These are phyloP conservation scores for Hypomyces perniciosus DNA, from an alignment of 2,329 filamentous ascomycete genomes.

Conservation along the genomic window DNA sequence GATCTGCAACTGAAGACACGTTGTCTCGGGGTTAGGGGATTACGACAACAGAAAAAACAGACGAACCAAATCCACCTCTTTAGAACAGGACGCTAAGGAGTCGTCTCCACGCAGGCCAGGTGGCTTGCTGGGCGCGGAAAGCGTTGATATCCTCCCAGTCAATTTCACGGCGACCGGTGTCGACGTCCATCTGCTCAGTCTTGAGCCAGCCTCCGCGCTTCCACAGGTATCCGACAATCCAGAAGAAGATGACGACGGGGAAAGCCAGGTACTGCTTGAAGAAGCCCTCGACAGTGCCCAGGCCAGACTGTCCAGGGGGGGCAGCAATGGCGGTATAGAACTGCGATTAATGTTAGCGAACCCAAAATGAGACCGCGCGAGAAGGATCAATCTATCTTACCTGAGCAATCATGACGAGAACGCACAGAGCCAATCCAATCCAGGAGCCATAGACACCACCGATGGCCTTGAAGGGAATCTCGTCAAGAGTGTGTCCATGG, in stretches of 20 bases:
- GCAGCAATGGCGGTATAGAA: conserved; percentile 45
- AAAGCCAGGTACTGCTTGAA: conserved; percentile 51
- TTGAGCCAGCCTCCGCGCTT: conserved; percentile 57
- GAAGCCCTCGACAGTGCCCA: conserved; percentile 43
- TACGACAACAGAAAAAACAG: too few species aligned
- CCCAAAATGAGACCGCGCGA: background rate
- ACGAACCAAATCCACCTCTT: background rate
- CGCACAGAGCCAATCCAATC: conserved; percentile 52
- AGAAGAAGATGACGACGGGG: conserved; percentile 51
- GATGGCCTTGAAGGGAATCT: conserved; percentile 12
- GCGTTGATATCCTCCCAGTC: conserved; percentile 34
- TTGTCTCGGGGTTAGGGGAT: too few species aligned
- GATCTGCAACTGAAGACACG: too few species aligned
- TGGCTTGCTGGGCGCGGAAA: background rate
- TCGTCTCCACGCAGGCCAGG: conserved; percentile 35
- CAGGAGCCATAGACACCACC: conserved; percentile 58
- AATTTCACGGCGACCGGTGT: conserved; percentile 58
- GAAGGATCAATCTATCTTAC: conserved; percentile 26
- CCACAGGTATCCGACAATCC: conserved; percentile 56
- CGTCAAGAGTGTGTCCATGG: conserved; percentile 54
- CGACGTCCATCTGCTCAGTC: conserved; percentile 58
- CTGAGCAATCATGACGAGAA: conserved; percentile 50
- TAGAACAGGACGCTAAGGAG: conserved; percentile 34
- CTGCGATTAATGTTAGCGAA: conserved; percentile 21
- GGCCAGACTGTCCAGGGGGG: conserved; percentile 24